phyloP scores from a whole-genome alignment of 1,284 basidiomycete genomes.

The Melampsora larici-populina region DNA sequence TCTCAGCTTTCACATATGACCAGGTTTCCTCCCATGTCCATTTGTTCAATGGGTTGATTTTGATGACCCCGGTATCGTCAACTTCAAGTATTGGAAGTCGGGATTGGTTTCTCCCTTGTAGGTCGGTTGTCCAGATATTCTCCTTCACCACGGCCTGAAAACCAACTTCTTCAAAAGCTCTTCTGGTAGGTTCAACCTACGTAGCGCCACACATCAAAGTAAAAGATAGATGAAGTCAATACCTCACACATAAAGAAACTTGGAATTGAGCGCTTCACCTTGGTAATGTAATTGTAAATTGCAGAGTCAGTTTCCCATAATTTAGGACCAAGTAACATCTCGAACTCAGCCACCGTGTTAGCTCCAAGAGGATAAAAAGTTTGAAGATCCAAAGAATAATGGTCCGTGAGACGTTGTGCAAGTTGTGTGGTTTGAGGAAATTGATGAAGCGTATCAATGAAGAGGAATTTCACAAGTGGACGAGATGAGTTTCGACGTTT shows the following conservation, averaged over 20 bases:
- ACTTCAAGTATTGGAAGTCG: conserved; percentile 81
- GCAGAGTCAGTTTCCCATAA: conserved; percentile 87
- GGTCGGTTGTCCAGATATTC: conserved; percentile 68
- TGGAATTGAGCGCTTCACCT: conserved; percentile 56
- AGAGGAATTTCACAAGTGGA: conserved; percentile 64
- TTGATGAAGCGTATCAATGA: conserved; percentile 95
- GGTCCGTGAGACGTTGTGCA: conserved; percentile 71
- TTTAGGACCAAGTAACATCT: conserved; percentile 71
- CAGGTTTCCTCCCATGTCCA: conserved; percentile 87
- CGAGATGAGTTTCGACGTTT: conserved; percentile 22
- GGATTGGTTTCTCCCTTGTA: conserved; percentile 84
- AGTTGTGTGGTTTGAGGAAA: conserved; percentile 88
- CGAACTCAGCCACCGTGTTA: conserved; percentile 70
- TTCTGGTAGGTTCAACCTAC: conserved; percentile 79
- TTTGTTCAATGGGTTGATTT: conserved; percentile 87
- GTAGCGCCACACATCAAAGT: background rate
- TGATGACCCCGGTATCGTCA: conserved; percentile 84
- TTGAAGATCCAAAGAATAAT: conserved; percentile 71
- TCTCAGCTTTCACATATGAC: conserved; percentile 75
- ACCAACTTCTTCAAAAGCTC: conserved; percentile 76
- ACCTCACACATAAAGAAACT: background rate
- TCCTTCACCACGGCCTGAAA: conserved; percentile 74
- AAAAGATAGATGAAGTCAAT: background rate
- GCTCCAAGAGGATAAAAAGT: conserved; percentile 77
- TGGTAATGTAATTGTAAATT: conserved; percentile 87